phyloP scores from a whole-genome alignment of 2,329 filamentous ascomycete species.

The Ascochyta fabae region DNA sequence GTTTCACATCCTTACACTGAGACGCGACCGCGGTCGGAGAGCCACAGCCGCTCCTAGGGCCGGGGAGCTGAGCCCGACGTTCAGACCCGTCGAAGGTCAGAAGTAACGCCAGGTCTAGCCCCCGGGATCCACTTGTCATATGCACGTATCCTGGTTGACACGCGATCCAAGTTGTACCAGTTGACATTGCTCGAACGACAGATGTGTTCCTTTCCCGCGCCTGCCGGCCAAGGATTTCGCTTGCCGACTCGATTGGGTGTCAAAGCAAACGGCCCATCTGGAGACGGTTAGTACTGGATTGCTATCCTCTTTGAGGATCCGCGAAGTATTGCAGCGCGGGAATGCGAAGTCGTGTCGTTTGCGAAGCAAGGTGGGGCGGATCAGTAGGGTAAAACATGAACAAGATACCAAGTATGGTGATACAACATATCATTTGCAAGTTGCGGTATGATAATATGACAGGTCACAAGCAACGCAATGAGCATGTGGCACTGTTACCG shows the following conservation, averaged over 20 bases:
- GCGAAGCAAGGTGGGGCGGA: slow-evolving; percentile 30
- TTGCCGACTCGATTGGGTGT: slow-evolving; percentile 18
- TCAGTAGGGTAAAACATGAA: slow-evolving; percentile 23
- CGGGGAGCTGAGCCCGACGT: slow-evolving; percentile 41
- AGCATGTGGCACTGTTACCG: slow-evolving; percentile 23
- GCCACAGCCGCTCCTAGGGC: slow-evolving; percentile 32
- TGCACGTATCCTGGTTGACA: slow-evolving; percentile 38
- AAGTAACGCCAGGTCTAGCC: slow-evolving; percentile 35
- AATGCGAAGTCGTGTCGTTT: slow-evolving; percentile 9
- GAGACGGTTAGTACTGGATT: slow-evolving; percentile 8
- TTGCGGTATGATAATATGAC: slow-evolving; percentile 13
- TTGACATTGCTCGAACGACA: slow-evolving; percentile 24
- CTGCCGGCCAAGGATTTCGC: slow-evolving; percentile 29
- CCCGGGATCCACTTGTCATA: slow-evolving; percentile 26
- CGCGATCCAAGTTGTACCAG: slow-evolving; percentile 35
- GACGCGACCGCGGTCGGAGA: slow-evolving; percentile 26
- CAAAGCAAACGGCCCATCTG: neutral
- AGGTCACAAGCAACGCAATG: slow-evolving; percentile 15
- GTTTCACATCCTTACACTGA: slow-evolving; percentile 35
- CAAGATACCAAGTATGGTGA: slow-evolving; percentile 8
- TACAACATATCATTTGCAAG: slow-evolving; percentile 18
- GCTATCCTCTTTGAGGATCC: neutral
- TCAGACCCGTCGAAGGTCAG: slow-evolving; percentile 34
- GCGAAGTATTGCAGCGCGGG: slow-evolving; percentile 1
- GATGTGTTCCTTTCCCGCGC: slow-evolving; percentile 35